These are phyloP conservation scores for Thinopyrum elongatum DNA, from an alignment of 176 grass and related monocot species.

Conservation along the genomic window DNA sequence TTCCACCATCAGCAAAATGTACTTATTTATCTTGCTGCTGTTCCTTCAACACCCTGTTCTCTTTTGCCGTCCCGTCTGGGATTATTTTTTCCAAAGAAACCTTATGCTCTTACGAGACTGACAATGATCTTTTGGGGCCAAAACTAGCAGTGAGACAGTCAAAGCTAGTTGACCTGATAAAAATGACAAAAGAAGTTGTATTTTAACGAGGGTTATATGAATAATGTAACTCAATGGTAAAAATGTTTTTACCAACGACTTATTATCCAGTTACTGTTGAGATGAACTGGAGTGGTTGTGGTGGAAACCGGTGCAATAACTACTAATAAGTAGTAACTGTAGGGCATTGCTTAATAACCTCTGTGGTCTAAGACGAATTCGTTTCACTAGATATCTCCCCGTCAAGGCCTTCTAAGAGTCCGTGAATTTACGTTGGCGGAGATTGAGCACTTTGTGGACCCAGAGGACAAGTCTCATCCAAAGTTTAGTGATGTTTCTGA, in stretches of 20 bases:
- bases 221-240: not conserved
- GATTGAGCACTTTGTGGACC: conserved; percentile 98
- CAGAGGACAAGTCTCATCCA: conserved; percentile 93
- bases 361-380: conserved; percentile 16
- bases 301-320: not conserved
- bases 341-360: not conserved
- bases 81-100: not conserved
- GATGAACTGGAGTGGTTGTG: not conserved
- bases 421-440: conserved; percentile 92
- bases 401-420: conserved; percentile 92
- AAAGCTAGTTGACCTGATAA: not conserved
- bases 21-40: not conserved
- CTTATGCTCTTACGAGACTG: not conserved
- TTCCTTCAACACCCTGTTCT: not conserved
- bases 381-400: conserved; percentile 75
- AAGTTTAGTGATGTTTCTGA: conserved; percentile 81
- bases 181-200: not conserved
- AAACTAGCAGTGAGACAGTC: not conserved
- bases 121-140: not conserved
- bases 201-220: not conserved
- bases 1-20: not conserved
- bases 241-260: not conserved
- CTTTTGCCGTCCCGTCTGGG: not conserved
- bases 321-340: conserved; percentile 11
- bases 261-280: not conserved